Evolutionary conservation across 345 rosid species (phyloP), one percentile per base, ranked within the genome.

Genomic region (Melaleuca quinquenervia): DNA sequence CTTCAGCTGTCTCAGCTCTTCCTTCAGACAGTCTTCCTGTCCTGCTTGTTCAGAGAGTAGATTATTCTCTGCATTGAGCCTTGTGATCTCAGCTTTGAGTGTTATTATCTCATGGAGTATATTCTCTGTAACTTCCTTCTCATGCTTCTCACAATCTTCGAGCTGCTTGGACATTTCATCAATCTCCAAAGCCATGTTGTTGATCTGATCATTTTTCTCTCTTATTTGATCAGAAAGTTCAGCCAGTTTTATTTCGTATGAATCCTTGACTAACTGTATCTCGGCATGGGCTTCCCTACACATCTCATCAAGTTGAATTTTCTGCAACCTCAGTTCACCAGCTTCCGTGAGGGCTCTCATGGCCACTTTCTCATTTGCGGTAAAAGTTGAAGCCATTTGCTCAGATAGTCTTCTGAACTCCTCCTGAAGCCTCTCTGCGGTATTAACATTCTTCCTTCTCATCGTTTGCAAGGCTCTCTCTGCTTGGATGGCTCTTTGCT

Each of bases 351-450:
- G 83, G 15, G 99, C 94, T 91, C 90, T 93, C 90, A 91, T 88
- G 50, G 99, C 97, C 90, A 94, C 90, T 90, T 93, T 93, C 91
- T 97, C 98, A 45, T 96, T 97, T 36, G 94, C 96, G n/a, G 91
- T 90, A 88, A 95, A 93, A 50, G 94, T 92, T 26, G 95, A 93
- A 64, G 93, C 93, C 98, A 97, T 94, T 87, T 94, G 98, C 87
- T 88, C 86, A 36, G 98, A 94, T 5, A 97, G 91, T 88, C 92
- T 93, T 88, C 87, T 93, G 83, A 96, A 93, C 84, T 97, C 98
- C 86, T 94, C 98, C 52, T 96, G 99, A 53, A 96, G 92, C 87
- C 92, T 93, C 90, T 93, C 96, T 12, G 99, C 99, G 41, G 94
- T 91, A 86, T 90, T 88, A 54, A 93, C 95, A 85, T 96, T 95